Percentiles rank a stretch among this genome's conserved stretches.
Evolutionary conservation across 2,329 filamentous ascomycete genomes (phyloP).

Genomic region (Chaetomiaceae sp.): DNA sequence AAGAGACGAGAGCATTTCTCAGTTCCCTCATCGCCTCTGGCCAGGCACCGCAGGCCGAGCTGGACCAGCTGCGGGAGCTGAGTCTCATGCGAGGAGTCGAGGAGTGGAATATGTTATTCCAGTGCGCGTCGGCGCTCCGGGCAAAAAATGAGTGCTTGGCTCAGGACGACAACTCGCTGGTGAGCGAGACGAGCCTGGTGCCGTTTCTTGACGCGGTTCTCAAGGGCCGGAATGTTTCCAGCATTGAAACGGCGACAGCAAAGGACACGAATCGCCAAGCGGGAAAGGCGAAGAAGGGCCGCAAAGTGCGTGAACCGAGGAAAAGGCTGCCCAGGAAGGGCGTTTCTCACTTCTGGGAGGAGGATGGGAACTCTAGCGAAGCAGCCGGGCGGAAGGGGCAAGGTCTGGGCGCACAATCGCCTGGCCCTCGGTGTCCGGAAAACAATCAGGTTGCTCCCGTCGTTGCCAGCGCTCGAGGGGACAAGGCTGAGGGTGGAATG

Average conservation of each 20-base stretch:
- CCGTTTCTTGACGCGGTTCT: constrained; percentile 14
- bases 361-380: not conserved
- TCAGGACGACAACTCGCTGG: not conserved
- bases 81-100: constrained; percentile 33
- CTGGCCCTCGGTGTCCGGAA: not conserved
- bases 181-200: constrained; percentile 11
- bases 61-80: constrained; percentile 27
- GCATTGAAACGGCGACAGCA: not conserved
- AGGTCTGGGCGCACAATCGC: not conserved
- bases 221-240: not conserved
- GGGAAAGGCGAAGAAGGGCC: not conserved
- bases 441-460: not conserved
- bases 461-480: not conserved
- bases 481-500: not conserved
- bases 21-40: constrained; percentile 26
- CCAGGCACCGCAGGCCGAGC: constrained; percentile 24
- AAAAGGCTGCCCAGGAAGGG: not conserved
- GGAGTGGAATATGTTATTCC: constrained; percentile 33
- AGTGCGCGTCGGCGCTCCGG: constrained; percentile 30
- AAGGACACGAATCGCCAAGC: too few species aligned
- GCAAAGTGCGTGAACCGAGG: not conserved
- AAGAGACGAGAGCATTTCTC: constrained; percentile 29
- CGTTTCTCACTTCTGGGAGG: constrained; percentile 20
- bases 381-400: not conserved
- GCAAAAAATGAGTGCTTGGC: constrained; percentile 13